Base-by-base conservation (phyloP, 1,139 yeast species). In the Candida freyschussii region DNA sequence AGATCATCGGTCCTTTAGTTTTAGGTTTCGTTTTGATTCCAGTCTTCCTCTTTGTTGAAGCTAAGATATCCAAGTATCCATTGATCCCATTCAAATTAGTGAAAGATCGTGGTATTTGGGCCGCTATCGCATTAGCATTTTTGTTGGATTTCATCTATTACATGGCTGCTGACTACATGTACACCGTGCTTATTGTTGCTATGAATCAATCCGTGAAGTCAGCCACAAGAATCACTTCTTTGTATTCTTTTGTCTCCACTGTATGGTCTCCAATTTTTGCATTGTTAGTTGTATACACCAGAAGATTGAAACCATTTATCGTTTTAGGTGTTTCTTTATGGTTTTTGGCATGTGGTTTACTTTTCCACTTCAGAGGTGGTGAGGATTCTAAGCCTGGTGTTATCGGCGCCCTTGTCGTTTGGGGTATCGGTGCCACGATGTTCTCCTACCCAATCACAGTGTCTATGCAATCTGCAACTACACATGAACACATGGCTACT, bases 371-470 rank as follows among this genome's bases (percentile, higher is more conserved):
- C 60, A 67, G 86, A 56, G 80, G 79, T 36, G 72, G 69, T 32
- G 57, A 56, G 22, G 64, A 63, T 20, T 52, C 73, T 21, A 63
- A 65, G 37, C 43, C 62, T 23, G 89, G 89, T 45, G 66, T 80
- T 36, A 76, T 81, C 52, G 89, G 83, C 24, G 73, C 78, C 17
- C 65, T 76, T 46, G 72, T 78, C 52, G 59, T 79, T 21, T 63
- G 79, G 61, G 91, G 89, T 56, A 63, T 81, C 34, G 85, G 86
- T 47, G 81, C 84, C 30, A 82, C 84, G 8, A 67, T 80, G 55
- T 78, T 78, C 61, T 74, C 84, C 14, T 78, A 78, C 52, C 72
- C 84, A 19, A 68, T 77, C 13, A 82, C 74, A 48, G 80, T 76
- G 5, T 72, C 84, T 12, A 69, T 79, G 41, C 78, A 77, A 48